Evolutionary conservation across 2,329 filamentous ascomycete species (phyloP).

Genomic region (Aureobasidium sp.): DNA sequence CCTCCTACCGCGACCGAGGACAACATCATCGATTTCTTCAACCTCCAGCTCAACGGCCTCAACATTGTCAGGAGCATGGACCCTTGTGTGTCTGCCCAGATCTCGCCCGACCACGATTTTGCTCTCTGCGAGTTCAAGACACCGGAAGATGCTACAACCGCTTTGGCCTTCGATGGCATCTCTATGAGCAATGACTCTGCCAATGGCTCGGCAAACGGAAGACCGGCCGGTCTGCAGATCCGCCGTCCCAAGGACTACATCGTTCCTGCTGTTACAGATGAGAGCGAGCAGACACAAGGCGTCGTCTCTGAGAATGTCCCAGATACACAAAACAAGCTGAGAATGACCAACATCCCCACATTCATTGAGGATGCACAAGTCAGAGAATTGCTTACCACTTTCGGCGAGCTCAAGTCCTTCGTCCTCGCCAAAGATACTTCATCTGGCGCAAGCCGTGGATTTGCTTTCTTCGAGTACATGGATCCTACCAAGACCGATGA

Average conservation of each 20-base stretch:
- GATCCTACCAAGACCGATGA: conserved; percentile 70
- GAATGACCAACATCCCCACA: conserved; percentile 77
- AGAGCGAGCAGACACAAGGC: conserved; percentile 64
- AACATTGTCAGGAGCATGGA: conserved; percentile 81
- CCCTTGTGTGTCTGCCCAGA: conserved; percentile 74
- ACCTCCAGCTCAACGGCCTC: conserved; percentile 90
- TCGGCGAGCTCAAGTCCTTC: conserved; percentile 90
- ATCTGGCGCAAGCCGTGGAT: conserved; percentile 74
- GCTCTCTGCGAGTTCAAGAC: conserved; percentile 88
- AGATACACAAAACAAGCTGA: conserved; percentile 92
- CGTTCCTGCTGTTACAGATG: conserved; percentile 69
- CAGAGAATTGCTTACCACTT: conserved; percentile 78
- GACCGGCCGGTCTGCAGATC: conserved; percentile 58
- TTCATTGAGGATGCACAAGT: conserved; percentile 90
- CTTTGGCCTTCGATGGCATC: conserved; percentile 81
- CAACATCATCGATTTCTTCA: conserved; percentile 75
- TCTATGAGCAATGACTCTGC: conserved; percentile 54
- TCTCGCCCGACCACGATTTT: conserved; percentile 71
- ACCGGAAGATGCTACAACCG: conserved; percentile 80
- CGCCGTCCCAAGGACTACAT: conserved; percentile 95
- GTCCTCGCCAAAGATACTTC: conserved; percentile 77
- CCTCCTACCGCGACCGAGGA: conserved; percentile 68
- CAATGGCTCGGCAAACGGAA: conserved; percentile 46
- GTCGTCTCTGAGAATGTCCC: conserved; percentile 73
- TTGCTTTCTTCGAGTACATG: conserved; percentile 92